Percentiles rank a stretch among this genome's conserved stretches.
Conservation (phyloP, 768 basidiomycete species). For the Lentinus brumalis region DNA sequence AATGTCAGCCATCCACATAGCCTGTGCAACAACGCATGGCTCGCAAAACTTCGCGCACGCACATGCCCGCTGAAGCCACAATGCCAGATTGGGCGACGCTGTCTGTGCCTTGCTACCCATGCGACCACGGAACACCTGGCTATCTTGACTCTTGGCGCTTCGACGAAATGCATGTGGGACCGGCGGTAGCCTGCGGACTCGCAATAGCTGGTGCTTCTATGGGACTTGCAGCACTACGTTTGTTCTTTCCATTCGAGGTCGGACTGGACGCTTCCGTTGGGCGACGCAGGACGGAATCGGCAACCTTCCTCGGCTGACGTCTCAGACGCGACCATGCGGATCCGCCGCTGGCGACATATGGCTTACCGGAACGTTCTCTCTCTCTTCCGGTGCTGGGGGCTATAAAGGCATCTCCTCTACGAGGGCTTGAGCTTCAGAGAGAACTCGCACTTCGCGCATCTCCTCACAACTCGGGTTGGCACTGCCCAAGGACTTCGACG, state of each 20-base stretch:
- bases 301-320: not conserved
- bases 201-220: not conserved
- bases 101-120: not conserved
- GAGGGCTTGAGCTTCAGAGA: not conserved
- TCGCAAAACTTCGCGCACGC: slow-evolving; percentile 1
- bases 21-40: slow-evolving; percentile 9
- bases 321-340: slow-evolving; percentile 9
- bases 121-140: slow-evolving; percentile 11
- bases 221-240: too few relatives aligned
- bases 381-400: not conserved
- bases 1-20: not conserved
- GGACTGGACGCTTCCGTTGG: not conserved
- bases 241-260: not conserved
- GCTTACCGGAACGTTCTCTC: slow-evolving; percentile 4
- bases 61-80: slow-evolving; percentile 1
- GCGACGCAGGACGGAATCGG: not conserved
- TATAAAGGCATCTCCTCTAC: not conserved
- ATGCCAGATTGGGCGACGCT: slow-evolving; percentile 4
- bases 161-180: not conserved
- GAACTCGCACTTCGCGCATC: not conserved
- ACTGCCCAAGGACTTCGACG: not conserved
- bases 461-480: not conserved
- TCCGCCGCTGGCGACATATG: slow-evolving; percentile 11
- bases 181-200: not conserved
- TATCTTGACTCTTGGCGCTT: slow-evolving; percentile 8